phyloP scores from a whole-genome alignment of 768 basidiomycete genomes.

The Leucocoprinus sp. region DNA sequence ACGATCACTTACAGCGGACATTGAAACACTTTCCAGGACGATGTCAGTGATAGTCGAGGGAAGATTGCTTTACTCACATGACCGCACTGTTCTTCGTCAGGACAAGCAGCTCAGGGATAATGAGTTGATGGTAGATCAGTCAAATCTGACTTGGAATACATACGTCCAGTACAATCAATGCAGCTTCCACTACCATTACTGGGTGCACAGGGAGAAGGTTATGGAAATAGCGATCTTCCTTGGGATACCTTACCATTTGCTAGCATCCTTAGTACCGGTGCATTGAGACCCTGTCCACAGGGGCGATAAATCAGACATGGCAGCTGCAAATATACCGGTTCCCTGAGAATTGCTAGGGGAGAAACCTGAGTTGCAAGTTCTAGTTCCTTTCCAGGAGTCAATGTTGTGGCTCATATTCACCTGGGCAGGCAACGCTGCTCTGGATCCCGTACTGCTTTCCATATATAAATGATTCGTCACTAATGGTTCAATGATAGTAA shows the following conservation, averaged over 20 bases:
- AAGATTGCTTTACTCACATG: conserved; percentile 7
- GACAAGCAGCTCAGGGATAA: conserved; percentile 10
- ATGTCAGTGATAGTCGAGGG: background rate
- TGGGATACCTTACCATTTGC: conserved; percentile 14
- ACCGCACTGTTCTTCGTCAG: conserved; percentile 11
- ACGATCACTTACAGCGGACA: conserved; percentile 16
- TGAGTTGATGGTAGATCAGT: background rate
- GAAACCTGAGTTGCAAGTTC: conserved; percentile 13
- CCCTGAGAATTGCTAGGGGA: conserved; percentile 22
- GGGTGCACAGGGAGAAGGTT: background rate
- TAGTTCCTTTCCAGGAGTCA: background rate
- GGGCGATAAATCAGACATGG: conserved; percentile 24
- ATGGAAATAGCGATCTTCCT: background rate
- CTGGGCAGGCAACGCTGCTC: conserved; percentile 11
- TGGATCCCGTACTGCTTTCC: conserved; percentile 14
- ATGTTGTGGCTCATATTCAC: background rate
- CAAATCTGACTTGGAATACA: conserved; percentile 3
- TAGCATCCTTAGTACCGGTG: conserved; percentile 19
- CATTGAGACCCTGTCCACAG: conserved; percentile 23
- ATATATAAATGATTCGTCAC: background rate
- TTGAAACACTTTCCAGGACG: conserved; percentile 17
- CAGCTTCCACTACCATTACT: conserved; percentile 19
- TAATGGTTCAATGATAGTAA: background rate
- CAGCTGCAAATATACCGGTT: conserved; percentile 22
- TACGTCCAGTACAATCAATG: conserved; percentile 22